Percentiles rank a stretch among this genome's conserved stretches.
These are phyloP conservation scores for Blastosporella zonata DNA, from an alignment of 1,284 basidiomycete species.

Conservation along the genomic window DNA sequence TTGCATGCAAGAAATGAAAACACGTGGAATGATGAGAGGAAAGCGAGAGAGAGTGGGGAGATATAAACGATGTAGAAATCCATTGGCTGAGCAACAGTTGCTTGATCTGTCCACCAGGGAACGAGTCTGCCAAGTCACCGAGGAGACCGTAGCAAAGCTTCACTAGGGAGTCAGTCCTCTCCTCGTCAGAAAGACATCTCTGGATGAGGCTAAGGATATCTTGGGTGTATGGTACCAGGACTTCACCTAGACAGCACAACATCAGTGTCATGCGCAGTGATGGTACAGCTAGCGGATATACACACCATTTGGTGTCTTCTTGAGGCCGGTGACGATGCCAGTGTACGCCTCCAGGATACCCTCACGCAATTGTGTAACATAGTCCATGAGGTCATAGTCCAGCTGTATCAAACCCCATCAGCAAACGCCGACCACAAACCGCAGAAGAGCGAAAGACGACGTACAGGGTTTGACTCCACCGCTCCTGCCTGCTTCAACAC, in stretches of 20 bases:
- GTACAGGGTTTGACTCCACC: constrained; percentile 80
- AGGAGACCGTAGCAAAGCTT: constrained; percentile 81
- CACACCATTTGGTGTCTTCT: constrained; percentile 75
- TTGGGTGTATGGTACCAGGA: constrained; percentile 75
- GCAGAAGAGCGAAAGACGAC: constrained; percentile 26
- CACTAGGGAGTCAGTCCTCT: constrained; percentile 78
- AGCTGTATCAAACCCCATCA: constrained; percentile 43
- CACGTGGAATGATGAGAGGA: constrained; percentile 4
- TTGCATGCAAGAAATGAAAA: constrained; percentile 37
- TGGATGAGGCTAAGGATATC: constrained; percentile 83
- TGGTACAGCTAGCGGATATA: background rate
- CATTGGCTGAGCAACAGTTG: constrained; percentile 77
- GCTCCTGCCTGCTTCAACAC: constrained; percentile 90
- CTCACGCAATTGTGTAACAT: constrained; percentile 88
- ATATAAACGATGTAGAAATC: constrained; percentile 42
- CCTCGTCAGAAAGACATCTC: constrained; percentile 79
- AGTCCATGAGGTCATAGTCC: constrained; percentile 90
- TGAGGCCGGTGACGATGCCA: constrained; percentile 89
- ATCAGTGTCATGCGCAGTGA: constrained; percentile 9
- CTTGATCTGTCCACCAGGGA: constrained; percentile 79
- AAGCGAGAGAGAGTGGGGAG: constrained; percentile 12
- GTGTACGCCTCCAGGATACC: constrained; percentile 97
- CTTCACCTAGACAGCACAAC: constrained; percentile 39
- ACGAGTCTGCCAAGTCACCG: constrained; percentile 91
- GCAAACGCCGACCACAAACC: background rate